phyloP scores from a whole-genome alignment of 1,284 basidiomycete species.

The Tilletia walkeri region DNA sequence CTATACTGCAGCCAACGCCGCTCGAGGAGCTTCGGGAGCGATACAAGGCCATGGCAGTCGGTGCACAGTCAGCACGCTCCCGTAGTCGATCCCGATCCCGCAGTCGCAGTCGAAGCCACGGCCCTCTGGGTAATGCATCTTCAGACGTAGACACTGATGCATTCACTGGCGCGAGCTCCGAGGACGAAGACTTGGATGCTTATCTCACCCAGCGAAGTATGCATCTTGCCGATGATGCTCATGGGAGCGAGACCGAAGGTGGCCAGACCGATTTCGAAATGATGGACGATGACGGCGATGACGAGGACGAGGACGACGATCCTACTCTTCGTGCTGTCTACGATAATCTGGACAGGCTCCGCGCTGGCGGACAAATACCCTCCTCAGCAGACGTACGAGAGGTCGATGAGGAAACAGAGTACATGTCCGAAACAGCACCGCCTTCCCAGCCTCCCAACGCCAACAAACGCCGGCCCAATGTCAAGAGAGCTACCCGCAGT shows the following conservation, averaged over 20 bases:
- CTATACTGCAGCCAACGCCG: neutral
- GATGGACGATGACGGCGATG: slow-evolving; percentile 20
- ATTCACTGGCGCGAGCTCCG: neutral
- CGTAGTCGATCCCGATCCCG: slow-evolving; percentile 6
- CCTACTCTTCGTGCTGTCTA: neutral
- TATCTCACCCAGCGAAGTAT: too few relatives aligned
- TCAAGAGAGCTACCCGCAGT: neutral
- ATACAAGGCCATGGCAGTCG: neutral
- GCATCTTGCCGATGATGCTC: neutral
- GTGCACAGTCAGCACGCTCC: slow-evolving; percentile 3
- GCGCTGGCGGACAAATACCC: neutral
- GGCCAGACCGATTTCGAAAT: slow-evolving; percentile 29
- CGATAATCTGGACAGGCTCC: neutral
- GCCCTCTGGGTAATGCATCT: neutral
- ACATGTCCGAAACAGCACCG: neutral
- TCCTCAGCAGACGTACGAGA: neutral
- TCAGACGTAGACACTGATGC: neutral
- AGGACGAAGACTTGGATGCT: neutral
- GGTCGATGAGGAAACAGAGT: neutral
- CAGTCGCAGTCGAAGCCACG: neutral
- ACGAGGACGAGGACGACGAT: slow-evolving; percentile 23
- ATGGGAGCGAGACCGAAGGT: slow-evolving; percentile 25
- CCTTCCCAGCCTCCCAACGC: neutral
- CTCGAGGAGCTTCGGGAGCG: neutral
- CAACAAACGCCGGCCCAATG: neutral